A percentile compares a stretch with the other conserved stretches of the same genome.
These are phyloP conservation scores for Xylaria sp. DNA, from an alignment of 2,329 filamentous ascomycete genomes.

Conservation along the genomic window DNA sequence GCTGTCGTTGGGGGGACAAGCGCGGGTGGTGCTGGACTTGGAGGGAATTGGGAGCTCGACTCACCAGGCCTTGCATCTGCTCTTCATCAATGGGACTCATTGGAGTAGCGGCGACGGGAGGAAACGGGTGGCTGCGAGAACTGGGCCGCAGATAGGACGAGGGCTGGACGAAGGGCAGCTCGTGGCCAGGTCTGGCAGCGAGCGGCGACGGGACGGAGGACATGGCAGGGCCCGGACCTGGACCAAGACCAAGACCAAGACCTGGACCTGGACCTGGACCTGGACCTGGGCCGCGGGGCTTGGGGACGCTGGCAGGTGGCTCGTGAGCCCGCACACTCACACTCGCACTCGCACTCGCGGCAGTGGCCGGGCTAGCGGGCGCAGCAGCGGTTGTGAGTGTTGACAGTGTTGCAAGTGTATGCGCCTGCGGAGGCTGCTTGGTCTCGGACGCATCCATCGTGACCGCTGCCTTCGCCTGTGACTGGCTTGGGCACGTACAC, in stretches of 20 bases:
- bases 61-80: conserved; percentile 80
- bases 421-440: conserved; percentile 31
- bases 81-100: conserved; percentile 76
- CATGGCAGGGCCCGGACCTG: conserved; percentile 20
- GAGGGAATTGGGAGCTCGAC: conserved; percentile 45
- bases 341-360: conserved; percentile 16
- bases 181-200: conserved; percentile 53
- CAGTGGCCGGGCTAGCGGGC: conserved; percentile 7
- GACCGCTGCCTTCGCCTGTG: conserved; percentile 23
- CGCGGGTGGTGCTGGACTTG: background rate
- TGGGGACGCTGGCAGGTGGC: conserved; percentile 36
- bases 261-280: conserved; percentile 18
- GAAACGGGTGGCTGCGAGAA: conserved; percentile 53
- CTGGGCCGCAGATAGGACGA: conserved; percentile 66
- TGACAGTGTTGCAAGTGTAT: no score
- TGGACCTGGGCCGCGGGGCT: conserved; percentile 38
- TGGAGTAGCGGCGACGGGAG: conserved; percentile 57
- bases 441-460: conserved; percentile 44
- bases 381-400: conserved; percentile 24
- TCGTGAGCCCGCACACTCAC: no score
- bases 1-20: background rate
- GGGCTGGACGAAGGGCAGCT: conserved; percentile 68
- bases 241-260: conserved; percentile 14
- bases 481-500: conserved; percentile 21
- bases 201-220: conserved; percentile 39